Evolutionary conservation across 306 rosid genomes (phyloP).

Genomic region (Bauhinia variegata): DNA sequence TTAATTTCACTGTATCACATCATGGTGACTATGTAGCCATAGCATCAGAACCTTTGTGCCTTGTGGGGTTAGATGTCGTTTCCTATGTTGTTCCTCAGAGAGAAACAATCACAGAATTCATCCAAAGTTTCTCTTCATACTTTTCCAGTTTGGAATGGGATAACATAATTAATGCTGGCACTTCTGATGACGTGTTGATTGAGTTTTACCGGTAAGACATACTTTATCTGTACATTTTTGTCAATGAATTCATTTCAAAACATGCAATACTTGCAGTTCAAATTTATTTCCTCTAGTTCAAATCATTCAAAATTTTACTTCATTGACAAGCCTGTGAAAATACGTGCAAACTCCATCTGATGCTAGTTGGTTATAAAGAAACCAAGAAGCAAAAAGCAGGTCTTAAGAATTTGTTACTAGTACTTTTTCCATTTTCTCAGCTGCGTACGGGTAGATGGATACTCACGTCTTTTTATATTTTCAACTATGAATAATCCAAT

Average conservation of each 20-base stretch:
- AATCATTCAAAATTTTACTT: neutral
- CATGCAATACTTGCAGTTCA: neutral
- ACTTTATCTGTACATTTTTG: constrained; percentile 24
- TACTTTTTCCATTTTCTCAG: too few species aligned
- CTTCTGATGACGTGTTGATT: constrained; percentile 54
- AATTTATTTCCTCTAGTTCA: too few species aligned
- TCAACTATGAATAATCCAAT: too few species aligned
- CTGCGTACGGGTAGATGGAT: too few species aligned
- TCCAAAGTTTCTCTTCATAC: constrained; percentile 64
- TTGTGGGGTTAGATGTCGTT: constrained; percentile 86
- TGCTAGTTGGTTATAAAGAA: too few species aligned
- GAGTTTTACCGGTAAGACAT: constrained; percentile 72
- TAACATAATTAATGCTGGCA: constrained; percentile 58
- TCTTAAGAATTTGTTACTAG: too few species aligned
- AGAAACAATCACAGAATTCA: constrained; percentile 56
- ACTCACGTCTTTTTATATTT: neutral
- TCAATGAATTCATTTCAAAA: neutral
- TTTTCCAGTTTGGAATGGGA: constrained; percentile 84
- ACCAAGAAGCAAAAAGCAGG: too few species aligned
- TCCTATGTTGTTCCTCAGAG: constrained; percentile 58
- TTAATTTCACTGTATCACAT: constrained; percentile 87
- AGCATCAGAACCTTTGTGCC: constrained; percentile 87
- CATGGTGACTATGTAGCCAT: constrained; percentile 92
- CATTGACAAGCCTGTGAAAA: constrained; percentile 17
- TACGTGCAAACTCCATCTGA: neutral